Evolutionary conservation across 805 yeast species (phyloP), one percentile per base, ranked within the genome.

Genomic region (Schwanniomyces occidentalis): DNA sequence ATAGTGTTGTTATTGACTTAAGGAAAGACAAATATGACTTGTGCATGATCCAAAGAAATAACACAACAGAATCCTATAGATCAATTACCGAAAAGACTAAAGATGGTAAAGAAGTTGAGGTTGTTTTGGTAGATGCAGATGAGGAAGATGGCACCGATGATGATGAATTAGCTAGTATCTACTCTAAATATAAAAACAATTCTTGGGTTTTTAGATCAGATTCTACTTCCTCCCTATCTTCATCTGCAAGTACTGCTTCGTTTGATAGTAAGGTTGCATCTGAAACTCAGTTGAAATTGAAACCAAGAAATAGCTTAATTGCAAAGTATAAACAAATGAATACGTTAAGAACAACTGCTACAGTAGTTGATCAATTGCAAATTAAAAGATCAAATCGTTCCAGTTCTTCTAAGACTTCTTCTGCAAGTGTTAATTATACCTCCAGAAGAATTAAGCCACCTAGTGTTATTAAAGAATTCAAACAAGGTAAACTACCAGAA

Each of bases 121-220:
- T 69, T 5, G 73, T 69, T 2, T 44, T 68, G 25, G 72, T 69
- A 4, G 73, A 67, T 8, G 67, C 61, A 16, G 65, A 55, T 7
- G 64, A 56, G 4, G 55, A 48, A 14, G 53, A 49, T 6, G 44
- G 41, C 7, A 42, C 41, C 4, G 62, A 53, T 12, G 42, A 51
- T 13, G 61, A 58, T 29, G 67, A 61, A 13, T 55, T 69, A 32
- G 56, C 54, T 40, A 67, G 73, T 43, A 58, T 69, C 29, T 68
- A 68, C 41, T 69, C 73, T 4, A 62, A 58, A 37, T 69, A 69
- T 44, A 50, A 48, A 21, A 44, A 54, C 27, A 24, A 17, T 9
- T 58, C 63, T 61, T 26, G 56, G 2, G 45, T 46, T 5, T 45
- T 66, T 34, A 41, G 56, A n/a, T 40, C 42, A 15, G 54, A 66